Base-by-base conservation (phyloP, 2,329 filamentous ascomycete genomes). In the Stagonosporopsis tanaceti region DNA sequence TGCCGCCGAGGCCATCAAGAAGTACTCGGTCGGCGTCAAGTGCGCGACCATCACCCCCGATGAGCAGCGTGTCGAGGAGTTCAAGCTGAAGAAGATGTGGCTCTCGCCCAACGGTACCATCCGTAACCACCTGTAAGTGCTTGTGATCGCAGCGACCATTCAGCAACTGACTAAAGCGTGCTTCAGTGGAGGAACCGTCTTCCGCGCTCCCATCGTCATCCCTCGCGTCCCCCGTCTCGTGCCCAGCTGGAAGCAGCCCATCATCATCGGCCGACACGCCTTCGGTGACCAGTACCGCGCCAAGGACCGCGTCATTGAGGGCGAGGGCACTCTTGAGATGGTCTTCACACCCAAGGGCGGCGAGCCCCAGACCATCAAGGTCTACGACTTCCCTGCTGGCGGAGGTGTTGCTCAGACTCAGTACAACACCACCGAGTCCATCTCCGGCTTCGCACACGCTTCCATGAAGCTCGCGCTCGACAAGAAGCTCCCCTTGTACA, bases 11-110 rank as follows among this genome's bases (percentile, higher is more conserved):
- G 95, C 95, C 40, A 98, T 98, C 83, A 93, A 97, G 87, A 97
- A 97, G 85, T 97, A 98, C 85, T 92, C 90, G 59, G 95, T 99
- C 53, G 95, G 94, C 79, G 92, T 99, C 83, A 99, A 99, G 86
- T 99, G 95, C 80, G 95, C 95, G 66, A 99, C 95, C 77, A 99
- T 99, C 82, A 99, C 95, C 40, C 95, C 95, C 37, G 95, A 99
- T 77, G 95, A 99, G 86, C 90, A 88, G 64, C 90, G 95, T 77
- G 94, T 99, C 28, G 86, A 98, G 84, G 95, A 98, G 81, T 99
- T 98, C 81, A 93, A 97, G 77, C 87, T 99, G 70, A 99, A 98
- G 90, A 89, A 98, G 84, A 98, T 98, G 95, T 99, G 95, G 95
- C 86, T 98, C 57, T 97, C 92, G 54, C 95, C 95, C 74, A 99